These are phyloP conservation scores for Candida ascalaphidarum DNA, from an alignment of 805 yeast species.

Conservation along the genomic window DNA sequence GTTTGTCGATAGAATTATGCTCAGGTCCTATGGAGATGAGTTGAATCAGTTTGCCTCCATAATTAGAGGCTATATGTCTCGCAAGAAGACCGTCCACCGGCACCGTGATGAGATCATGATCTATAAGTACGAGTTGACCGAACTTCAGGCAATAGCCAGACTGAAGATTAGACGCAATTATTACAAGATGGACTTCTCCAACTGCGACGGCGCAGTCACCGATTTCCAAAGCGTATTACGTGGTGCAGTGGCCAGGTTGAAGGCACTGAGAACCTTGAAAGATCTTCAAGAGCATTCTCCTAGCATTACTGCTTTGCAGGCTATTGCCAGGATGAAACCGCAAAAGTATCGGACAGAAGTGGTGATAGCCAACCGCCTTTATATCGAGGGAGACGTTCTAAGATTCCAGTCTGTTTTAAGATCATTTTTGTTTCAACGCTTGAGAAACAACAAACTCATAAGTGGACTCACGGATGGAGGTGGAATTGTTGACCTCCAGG, in stretches of 20 bases:
- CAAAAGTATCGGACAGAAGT: conserved; percentile 11
- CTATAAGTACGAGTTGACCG: conserved; percentile 22
- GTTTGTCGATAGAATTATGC: conserved; percentile 54
- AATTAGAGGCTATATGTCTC: conserved; percentile 39
- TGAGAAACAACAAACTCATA: conserved; percentile 9
- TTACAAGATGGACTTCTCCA: background rate
- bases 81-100: conserved; percentile 22
- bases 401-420: conserved; percentile 24
- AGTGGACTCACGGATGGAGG: conserved; percentile 8
- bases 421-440: conserved; percentile 12
- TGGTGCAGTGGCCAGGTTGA: conserved; percentile 11
- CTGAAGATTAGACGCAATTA: conserved; percentile 8
- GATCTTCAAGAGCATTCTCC: conserved; percentile 4
- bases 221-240: conserved; percentile 25
- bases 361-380: conserved; percentile 12
- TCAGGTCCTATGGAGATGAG: conserved; percentile 48
- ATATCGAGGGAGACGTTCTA: conserved; percentile 13
- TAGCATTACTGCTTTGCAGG: conserved; percentile 28
- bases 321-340: conserved; percentile 18
- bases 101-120: conserved; percentile 24
- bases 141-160: conserved; percentile 32
- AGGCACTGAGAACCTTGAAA: too few relatives aligned
- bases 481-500: conserved; percentile 23
- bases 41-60: conserved; percentile 41
- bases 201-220: background rate